These are phyloP conservation scores for Trametes cubensis DNA, from an alignment of 768 basidiomycete genomes.

Conservation along the genomic window DNA sequence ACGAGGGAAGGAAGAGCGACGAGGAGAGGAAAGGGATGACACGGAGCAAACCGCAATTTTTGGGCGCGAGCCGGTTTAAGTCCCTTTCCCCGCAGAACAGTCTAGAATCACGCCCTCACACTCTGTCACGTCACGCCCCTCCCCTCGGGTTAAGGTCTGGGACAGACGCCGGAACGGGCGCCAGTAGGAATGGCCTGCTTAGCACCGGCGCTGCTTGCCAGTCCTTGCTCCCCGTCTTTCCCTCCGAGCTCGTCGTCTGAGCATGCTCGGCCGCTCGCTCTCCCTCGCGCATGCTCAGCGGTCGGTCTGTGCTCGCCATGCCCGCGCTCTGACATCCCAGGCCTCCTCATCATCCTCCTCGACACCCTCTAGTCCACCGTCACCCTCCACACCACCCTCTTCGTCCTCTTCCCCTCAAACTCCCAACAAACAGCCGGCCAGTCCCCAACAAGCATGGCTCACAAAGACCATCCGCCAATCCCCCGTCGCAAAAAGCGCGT, in stretches of 20 bases:
- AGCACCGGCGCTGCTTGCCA: neutral
- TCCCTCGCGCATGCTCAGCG: neutral
- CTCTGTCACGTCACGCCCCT: conserved; percentile 18
- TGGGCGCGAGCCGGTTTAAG: conserved; percentile 25
- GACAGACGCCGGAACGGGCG: neutral
- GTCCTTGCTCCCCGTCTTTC: neutral
- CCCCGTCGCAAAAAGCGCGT: conserved; percentile 47
- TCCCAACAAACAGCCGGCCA: neutral
- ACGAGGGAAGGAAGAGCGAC: conserved; percentile 14
- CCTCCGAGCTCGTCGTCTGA: too few species aligned
- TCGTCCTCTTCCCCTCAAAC: neutral
- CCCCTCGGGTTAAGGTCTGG: neutral
- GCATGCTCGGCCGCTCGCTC: neutral
- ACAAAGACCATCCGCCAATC: conserved; percentile 55
- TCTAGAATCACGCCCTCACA: conserved; percentile 37
- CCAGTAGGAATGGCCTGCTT: too few species aligned
- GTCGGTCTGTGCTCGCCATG: neutral
- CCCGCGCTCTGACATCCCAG: conserved; percentile 5
- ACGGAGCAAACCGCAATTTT: conserved; percentile 16
- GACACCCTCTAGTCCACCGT: neutral
- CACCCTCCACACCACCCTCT: neutral
- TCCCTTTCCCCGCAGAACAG: conserved; percentile 35
- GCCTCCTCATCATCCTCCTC: neutral
- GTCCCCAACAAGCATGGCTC: conserved; percentile 46
- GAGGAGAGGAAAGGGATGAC: conserved; percentile 23